Conservation (phyloP, 73 alveolate genomes). For the Uronychia setigera region DNA sequence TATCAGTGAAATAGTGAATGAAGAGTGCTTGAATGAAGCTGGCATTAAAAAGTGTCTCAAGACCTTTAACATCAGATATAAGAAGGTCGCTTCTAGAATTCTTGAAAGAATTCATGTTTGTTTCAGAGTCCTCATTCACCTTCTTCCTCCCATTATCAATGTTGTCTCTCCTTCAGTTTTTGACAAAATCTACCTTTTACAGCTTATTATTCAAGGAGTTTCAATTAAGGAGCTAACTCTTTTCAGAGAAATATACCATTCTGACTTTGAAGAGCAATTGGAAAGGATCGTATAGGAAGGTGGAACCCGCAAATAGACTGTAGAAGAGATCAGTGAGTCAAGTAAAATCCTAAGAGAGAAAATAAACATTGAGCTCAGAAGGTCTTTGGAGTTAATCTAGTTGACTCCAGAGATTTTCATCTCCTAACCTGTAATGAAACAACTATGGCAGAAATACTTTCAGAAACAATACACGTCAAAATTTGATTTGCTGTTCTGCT, state of each 20-base stretch:
- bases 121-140: conserved; percentile 17
- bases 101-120: conserved; percentile 12
- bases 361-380: conserved; percentile 20
- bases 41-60: conserved; percentile 8
- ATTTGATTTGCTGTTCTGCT: conserved; percentile 23
- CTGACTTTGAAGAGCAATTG: conserved; percentile 27
- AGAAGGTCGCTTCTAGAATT: too few species aligned
- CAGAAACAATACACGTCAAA: conserved; percentile 11
- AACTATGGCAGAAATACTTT: conserved; percentile 27
- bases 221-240: neutral
- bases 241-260: neutral
- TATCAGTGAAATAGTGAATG: too few species aligned
- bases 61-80: conserved; percentile 26
- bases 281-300: conserved; percentile 27
- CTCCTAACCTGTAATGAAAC: conserved; percentile 7
- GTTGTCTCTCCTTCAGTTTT: conserved; percentile 22
- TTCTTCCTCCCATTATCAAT: conserved; percentile 2
- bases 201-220: conserved; percentile 9
- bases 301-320: conserved; percentile 35
- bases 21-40: too few species aligned
- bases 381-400: conserved; percentile 6
- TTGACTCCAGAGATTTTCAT: conserved; percentile 35
- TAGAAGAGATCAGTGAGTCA: conserved; percentile 38
- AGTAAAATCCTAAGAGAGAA: conserved; percentile 43
- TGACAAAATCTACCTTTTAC: conserved; percentile 38